Base-by-base conservation (phyloP, 352 stramenopile species). In the Proteromonas lacertae region DNA sequence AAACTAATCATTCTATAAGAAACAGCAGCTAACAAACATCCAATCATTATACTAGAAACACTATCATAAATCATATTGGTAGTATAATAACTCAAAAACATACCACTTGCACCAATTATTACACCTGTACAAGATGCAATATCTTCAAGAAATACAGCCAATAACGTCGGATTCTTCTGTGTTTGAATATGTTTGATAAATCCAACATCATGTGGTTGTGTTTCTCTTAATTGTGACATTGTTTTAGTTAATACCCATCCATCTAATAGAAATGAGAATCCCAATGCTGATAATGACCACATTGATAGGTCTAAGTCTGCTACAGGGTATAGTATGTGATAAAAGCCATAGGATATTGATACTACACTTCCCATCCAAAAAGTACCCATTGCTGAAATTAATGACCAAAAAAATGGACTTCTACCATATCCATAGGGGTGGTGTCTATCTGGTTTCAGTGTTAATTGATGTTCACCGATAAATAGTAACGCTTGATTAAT, bases 351-450 rank as follows among this genome's bases (percentile, higher is more conserved):
- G 1, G 69, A 76, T 51, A 93, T 69, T 25, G 69, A 87, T 14
- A 93, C 69, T 30, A 78, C 81, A 8, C 77, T 76, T 22, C 81
- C 83, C 22, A 91, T 54, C 62, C 83, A 94, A 40, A 96, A 94
- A 23, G 88, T 94, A 8, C 80, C 80, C n/a, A 96, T 53, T 30
- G 83, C 83, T 6, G 67, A 90, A 16, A 96, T 84, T 17, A 96
- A 61, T 42, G 74, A 86, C 83, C 83, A 96, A 53, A 96, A 93
- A 62, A 93, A 96, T 32, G 87, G 69, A 5, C 65, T 71, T 41
- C 83, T 86, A 22, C 79, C 45, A 52, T 93, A 95, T 30, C 78
- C 82, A 51, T 93, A 93, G 40, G 87, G 81, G 53, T 94, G 79
- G 25, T 66, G 62, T 43, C 74, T 74, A 48, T 94, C 81, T 0